Evolutionary conservation across 2,329 filamentous ascomycete genomes (phyloP), one percentile per base, ranked within the genome.

Genomic region (Fusarium sp.): DNA sequence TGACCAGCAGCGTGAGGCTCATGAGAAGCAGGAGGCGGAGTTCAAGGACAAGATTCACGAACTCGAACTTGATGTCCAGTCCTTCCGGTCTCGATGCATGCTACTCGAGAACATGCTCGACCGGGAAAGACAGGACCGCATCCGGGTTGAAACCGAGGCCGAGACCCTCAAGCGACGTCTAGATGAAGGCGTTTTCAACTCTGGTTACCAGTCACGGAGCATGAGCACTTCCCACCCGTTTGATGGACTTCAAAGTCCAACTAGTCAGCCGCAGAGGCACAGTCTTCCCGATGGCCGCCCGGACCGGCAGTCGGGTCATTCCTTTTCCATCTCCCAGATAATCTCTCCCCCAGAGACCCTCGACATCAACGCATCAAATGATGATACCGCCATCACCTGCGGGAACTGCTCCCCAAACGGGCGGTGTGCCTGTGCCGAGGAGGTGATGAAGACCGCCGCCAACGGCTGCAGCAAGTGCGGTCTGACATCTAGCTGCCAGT

Each of bases 401-500:
- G 87, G 87, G 25, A 83, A 83, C 29, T 90, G 88, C 73, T 82
- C 82, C 18, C 80, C 84, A 7, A 81, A 80, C 25, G 84, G 85
- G 6, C 77, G 79, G 2, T 90, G 88, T 76, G 84, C 85, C 10
- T 90, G 88, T 75, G 85, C 85, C 53, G 87, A 90, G 20, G 83
- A 87, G 65, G 86, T 83, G 29, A 79, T 90, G 50, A 81, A 83
- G n/a, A 81, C 80, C n/a, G 81, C 85, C 33, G 76, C 83, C 6
- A 76, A 86, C 23, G 89, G 87, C 20, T 93, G 91, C 76, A 88
- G 86, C 53, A 88, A 88, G 61, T 93, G 91, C 77, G 86, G 84
- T 16, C 79, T 87, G 7, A 87, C 85, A 50, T 83, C 84, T 7
- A 85, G 85, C 56, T 93, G 91, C 72, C 84, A 88, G 72, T 92